These are phyloP conservation scores for Carpinus fangiana DNA, from an alignment of 306 rosid genomes.

Conservation along the genomic window DNA sequence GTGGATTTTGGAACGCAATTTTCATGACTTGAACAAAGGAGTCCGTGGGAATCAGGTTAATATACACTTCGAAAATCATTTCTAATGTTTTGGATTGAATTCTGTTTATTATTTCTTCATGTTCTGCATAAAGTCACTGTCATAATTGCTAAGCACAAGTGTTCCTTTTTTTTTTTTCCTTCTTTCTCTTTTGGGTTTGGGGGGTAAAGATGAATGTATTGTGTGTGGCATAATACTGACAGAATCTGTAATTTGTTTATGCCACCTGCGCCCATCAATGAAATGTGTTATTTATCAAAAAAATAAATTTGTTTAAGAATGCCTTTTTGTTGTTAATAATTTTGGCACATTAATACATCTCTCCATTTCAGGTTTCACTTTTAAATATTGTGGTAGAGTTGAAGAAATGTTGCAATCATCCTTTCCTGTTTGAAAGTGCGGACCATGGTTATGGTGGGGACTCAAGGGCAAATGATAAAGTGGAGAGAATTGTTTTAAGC, in stretches of 20 bases:
- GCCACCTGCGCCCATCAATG: too few relatives aligned
- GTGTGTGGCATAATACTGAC: slow-evolving; percentile 4
- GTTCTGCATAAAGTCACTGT: neutral
- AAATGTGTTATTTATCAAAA: too few relatives aligned
- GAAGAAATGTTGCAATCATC: slow-evolving; percentile 99
- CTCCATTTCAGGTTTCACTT: slow-evolving; percentile 78
- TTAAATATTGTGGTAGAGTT: slow-evolving; percentile 96
- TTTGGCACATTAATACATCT: slow-evolving; percentile 4
- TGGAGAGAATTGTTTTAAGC: slow-evolving; percentile 92
- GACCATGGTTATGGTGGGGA: slow-evolving; percentile 99
- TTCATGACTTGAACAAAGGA: slow-evolving; percentile 96
- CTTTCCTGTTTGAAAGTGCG: slow-evolving; percentile 98
- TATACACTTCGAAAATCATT: slow-evolving; percentile 19
- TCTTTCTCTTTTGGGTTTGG: neutral
- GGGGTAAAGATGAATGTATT: neutral
- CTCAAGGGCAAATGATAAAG: slow-evolving; percentile 64
- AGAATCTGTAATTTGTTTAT: slow-evolving; percentile 15
- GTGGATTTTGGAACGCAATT: slow-evolving; percentile 99
- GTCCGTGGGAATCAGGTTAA: slow-evolving; percentile 99
- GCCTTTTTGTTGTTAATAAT: slow-evolving; percentile 2
- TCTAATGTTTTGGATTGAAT: slow-evolving; percentile 11
- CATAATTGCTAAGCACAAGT: neutral
- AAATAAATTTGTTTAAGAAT: neutral
- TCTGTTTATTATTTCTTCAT: neutral
- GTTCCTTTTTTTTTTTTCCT: neutral